Conservation (phyloP, 1,139 yeast genomes). For the Kodamaea anthophila region DNA sequence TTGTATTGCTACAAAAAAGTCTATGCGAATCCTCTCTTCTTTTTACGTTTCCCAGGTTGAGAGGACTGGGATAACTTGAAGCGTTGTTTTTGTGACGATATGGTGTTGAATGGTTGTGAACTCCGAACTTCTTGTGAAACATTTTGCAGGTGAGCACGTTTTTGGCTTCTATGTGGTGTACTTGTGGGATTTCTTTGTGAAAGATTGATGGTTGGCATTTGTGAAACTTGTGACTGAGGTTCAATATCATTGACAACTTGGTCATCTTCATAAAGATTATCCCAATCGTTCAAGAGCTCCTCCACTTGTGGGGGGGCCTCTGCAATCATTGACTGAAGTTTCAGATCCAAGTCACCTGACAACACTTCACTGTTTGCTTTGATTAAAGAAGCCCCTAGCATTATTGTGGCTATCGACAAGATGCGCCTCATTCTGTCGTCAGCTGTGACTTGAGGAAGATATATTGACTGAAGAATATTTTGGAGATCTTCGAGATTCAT, state of each 20-base stretch:
- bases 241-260: conserved; percentile 5
- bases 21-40: conserved; percentile 27
- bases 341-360: conserved; percentile 7
- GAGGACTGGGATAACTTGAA: conserved; percentile 8
- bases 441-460: no score
- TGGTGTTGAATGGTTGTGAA: conserved; percentile 4
- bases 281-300: conserved; percentile 25
- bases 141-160: no score
- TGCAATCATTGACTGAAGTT: conserved; percentile 10
- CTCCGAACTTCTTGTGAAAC: neutral
- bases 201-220: conserved; percentile 21
- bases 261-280: conserved; percentile 9
- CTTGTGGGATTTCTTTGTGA: conserved; percentile 7
- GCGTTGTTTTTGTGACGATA: conserved; percentile 1
- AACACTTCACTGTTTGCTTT: conserved; percentile 16
- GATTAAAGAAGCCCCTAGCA: conserved; percentile 22
- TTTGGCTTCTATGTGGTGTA: no score
- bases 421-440: no score
- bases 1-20: neutral
- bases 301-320: conserved; percentile 17
- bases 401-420: conserved; percentile 15
- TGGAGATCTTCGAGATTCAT: conserved; percentile 11
- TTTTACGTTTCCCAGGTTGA: conserved; percentile 21
- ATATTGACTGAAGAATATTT: conserved; percentile 6
- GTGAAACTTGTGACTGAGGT: conserved; percentile 6